Evolutionary conservation across 2,329 filamentous ascomycete species (phyloP).

Genomic region (Epichloe bromicola): DNA sequence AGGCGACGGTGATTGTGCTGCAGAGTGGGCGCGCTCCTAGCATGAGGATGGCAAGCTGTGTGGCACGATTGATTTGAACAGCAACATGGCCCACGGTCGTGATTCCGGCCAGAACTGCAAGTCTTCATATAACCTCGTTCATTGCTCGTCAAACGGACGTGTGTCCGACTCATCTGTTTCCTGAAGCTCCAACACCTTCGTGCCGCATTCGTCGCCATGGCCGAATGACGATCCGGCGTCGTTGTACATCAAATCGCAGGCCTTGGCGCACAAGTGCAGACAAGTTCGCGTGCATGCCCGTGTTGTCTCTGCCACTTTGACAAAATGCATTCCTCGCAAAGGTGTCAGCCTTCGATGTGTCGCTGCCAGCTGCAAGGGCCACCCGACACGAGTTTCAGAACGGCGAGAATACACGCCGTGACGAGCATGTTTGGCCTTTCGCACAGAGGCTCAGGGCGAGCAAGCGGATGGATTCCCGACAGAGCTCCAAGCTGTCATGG

Average conservation of each 20-base stretch:
- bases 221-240: too few relatives aligned
- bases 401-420: constrained; percentile 32
- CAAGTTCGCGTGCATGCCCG: constrained; percentile 23
- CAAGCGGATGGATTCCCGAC: constrained; percentile 36
- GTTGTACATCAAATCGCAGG: constrained; percentile 29
- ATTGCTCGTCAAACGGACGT: constrained; percentile 25
- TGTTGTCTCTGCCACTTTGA: too few relatives aligned
- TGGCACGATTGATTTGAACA: constrained; percentile 41
- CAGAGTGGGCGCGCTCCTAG: constrained; percentile 23
- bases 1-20: constrained; percentile 15
- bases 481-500: constrained; percentile 37
- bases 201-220: too few relatives aligned
- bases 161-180: constrained; percentile 25
- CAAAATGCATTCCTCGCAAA: too few relatives aligned
- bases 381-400: constrained; percentile 25
- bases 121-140: constrained; percentile 31
- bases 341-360: too few relatives aligned
- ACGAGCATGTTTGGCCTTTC: constrained; percentile 32
- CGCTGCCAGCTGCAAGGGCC: too few relatives aligned
- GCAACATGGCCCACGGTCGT: constrained; percentile 25
- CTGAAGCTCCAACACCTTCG: constrained; percentile 22
- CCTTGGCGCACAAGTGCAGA: constrained; percentile 36
- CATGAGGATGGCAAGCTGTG: constrained; percentile 28
- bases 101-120: constrained; percentile 32
- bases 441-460: constrained; percentile 28